Conservation (phyloP, 2,329 filamentous ascomycete genomes). For the Escovopsis weberi region DNA sequence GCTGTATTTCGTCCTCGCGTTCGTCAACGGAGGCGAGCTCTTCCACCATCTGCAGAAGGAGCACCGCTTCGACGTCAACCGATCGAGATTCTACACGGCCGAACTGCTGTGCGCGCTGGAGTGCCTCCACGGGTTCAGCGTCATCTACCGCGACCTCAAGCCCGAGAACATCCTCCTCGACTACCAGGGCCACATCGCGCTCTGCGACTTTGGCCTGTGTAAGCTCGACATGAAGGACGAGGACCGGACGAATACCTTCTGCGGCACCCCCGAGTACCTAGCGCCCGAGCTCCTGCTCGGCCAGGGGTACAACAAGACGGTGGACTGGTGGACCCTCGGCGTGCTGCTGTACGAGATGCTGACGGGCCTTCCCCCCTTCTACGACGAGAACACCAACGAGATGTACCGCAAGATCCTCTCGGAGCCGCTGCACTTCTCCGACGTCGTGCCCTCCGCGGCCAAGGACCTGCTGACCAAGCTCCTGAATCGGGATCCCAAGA, state of each 20-base stretch:
- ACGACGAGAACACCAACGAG: constrained; percentile 97
- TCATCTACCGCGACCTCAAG: constrained; percentile 70
- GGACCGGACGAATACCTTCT: constrained; percentile 96
- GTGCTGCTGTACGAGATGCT: constrained; percentile 98
- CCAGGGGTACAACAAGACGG: constrained; percentile 93
- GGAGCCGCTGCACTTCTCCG: constrained; percentile 90
- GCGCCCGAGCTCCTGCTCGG: constrained; percentile 87
- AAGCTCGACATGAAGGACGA: constrained; percentile 99
- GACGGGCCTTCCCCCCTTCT: constrained; percentile 92
- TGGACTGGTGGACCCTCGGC: constrained; percentile 98
- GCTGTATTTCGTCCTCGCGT: constrained; percentile 90
- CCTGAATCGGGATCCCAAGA: constrained; percentile 80
- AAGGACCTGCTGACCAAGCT: constrained; percentile 84
- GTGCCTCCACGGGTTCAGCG: constrained; percentile 93
- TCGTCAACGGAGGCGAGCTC: constrained; percentile 94
- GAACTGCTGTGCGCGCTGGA: constrained; percentile 91
- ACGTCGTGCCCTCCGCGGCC: constrained; percentile 83
- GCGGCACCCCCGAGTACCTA: constrained; percentile 92
- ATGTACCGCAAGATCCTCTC: constrained; percentile 99
- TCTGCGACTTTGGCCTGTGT: constrained; percentile 96
- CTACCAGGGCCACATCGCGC: constrained; percentile 92
- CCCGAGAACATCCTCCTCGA: constrained; percentile 94
- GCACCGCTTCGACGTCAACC: constrained; percentile 94
- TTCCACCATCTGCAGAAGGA: constrained; percentile 97
- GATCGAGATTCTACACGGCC: constrained; percentile 91